Evolutionary conservation across 2,329 filamentous ascomycete species (phyloP).

Genomic region (Gremmenia infestans): DNA sequence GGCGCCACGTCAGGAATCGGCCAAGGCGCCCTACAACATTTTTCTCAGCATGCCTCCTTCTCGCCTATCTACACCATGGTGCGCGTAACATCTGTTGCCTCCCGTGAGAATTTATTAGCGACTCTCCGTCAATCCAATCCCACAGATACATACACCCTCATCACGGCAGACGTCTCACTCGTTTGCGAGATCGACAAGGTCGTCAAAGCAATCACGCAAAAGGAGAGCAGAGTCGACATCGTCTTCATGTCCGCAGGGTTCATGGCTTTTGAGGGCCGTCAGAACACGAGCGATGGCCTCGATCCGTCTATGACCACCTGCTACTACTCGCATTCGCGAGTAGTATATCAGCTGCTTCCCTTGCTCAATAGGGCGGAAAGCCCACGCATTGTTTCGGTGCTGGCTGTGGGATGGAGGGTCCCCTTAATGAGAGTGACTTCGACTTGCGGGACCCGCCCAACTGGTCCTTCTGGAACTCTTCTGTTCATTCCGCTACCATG

Average conservation of each 20-base stretch:
- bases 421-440: slow-evolving; percentile 39
- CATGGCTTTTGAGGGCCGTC: slow-evolving; percentile 18
- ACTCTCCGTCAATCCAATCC: slow-evolving; percentile 31
- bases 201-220: slow-evolving; percentile 37
- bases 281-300: slow-evolving; percentile 50
- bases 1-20: slow-evolving; percentile 10
- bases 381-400: slow-evolving; percentile 47
- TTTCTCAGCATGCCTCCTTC: slow-evolving; percentile 34
- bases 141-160: not conserved
- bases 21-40: slow-evolving; percentile 23
- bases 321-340: slow-evolving; percentile 51
- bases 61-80: slow-evolving; percentile 42
- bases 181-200: slow-evolving; percentile 43
- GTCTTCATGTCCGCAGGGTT: slow-evolving; percentile 39
- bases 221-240: slow-evolving; percentile 39
- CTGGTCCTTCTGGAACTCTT: slow-evolving; percentile 32
- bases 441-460: slow-evolving; percentile 29
- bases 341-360: slow-evolving; percentile 50
- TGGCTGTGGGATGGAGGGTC: slow-evolving; percentile 44
- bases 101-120: not conserved
- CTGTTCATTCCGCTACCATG: slow-evolving; percentile 43
- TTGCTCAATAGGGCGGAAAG: slow-evolving; percentile 40
- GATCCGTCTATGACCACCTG: slow-evolving; percentile 43
- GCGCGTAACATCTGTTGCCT: not conserved
- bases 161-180: slow-evolving; percentile 39